Base-by-base conservation (phyloP, 768 basidiomycete species). In the Mycena capillaripes region DNA sequence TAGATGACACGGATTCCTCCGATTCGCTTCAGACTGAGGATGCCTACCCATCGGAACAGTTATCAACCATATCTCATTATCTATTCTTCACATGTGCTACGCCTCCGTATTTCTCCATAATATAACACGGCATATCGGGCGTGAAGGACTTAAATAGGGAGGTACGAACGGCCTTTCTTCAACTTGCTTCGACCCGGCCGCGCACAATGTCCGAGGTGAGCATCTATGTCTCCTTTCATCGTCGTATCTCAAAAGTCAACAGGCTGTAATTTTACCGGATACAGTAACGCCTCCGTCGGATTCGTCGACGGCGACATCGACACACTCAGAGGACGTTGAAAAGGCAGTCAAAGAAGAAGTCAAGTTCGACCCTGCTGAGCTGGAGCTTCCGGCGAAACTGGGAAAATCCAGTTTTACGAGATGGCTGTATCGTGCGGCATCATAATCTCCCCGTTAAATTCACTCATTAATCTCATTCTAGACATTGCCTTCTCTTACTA, bases 401-500 rank as follows among this genome's bases (percentile, higher is more conserved):
- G 76, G 76, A 19, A 42, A 14, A 21, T 72, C 71, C 16, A 69
- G 71, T 44, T 48, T 72, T 21, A 53, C 38, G 10, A 25, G 76
- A 25, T 77, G 76, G 76, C 27, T 77, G 21, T 44, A 72, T 44
- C 66, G 76, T 77, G 38, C 38, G 48, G 30, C 32, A 27, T 34
- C 32, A 19, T 17, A 23, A 27, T 46, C 40, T 29, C 2, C 16
- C 10, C n/a, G 1, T 7, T 32, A 44, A 40, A 44, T 48, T 44
- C 3, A 66, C 34, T 70, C 30, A 66, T 69, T 32, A 61, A 61
- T n/a, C 29, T 40, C 53, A 3, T 68, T 85, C 77, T 79, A 84
- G 21, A 78, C 82, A 50, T 68, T 23, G 71, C 61, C n/a, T 68
- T 72, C 14, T 52, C 71, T 7, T 72, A 72, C 56, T 91, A 91